Percentiles rank a stretch among this genome's conserved stretches.
These are phyloP conservation scores for Trichosanthes truncata DNA, from an alignment of 306 rosid species.

Conservation along the genomic window DNA sequence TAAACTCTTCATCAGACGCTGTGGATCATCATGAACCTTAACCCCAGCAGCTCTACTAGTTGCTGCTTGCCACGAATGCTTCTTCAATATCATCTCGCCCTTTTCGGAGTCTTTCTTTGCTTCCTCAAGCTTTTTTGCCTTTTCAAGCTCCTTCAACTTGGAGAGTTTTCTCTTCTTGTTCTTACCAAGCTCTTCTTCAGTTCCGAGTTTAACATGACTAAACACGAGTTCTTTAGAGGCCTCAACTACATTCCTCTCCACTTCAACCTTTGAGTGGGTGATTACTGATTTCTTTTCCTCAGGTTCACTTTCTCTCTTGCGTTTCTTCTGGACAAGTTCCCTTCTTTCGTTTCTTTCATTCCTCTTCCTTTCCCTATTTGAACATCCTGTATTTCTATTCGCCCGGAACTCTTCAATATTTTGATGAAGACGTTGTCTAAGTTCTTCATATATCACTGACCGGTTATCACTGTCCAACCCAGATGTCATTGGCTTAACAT, in stretches of 20 bases:
- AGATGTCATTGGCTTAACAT: conserved; percentile 22
- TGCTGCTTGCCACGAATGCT: conserved; percentile 72
- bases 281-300: conserved; percentile 21
- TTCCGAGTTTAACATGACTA: conserved; percentile 53
- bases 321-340: conserved; percentile 32
- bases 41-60: conserved; percentile 66
- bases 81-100: conserved; percentile 43
- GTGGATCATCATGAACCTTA: conserved; percentile 82
- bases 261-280: conserved; percentile 13
- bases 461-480: conserved; percentile 39
- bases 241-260: conserved; percentile 49
- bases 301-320: conserved; percentile 35
- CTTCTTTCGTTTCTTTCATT: conserved; percentile 30
- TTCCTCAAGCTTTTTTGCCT: conserved; percentile 56
- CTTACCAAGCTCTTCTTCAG: conserved; percentile 43
- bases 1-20: conserved; percentile 43
- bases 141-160: conserved; percentile 59
- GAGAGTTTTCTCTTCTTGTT: conserved; percentile 50
- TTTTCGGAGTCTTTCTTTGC: conserved; percentile 67
- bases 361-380: conserved; percentile 40
- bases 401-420: conserved; percentile 51
- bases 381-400: conserved; percentile 31
- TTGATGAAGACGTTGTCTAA: conserved; percentile 44
- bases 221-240: conserved; percentile 69
- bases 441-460: conserved; percentile 65